These are phyloP conservation scores for Fraxinus quadrangulata DNA, from an alignment of 257 asterid species.

Conservation along the genomic window DNA sequence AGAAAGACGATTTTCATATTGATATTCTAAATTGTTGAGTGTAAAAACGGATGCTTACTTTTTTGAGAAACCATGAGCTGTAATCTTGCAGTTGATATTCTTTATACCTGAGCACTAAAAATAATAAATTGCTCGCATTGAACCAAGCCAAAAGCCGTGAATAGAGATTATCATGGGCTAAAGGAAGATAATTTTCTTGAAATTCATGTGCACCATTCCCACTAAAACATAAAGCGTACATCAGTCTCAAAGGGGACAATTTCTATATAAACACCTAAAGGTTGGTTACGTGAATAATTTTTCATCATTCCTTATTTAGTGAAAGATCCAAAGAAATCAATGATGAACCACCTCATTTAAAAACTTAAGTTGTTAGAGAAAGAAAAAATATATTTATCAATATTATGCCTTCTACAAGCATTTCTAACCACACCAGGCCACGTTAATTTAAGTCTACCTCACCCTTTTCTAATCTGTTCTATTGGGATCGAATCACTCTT, in stretches of 20 bases:
- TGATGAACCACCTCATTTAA: neutral
- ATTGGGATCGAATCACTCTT: neutral
- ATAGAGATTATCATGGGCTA: neutral
- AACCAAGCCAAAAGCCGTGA: neutral
- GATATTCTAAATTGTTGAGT: neutral
- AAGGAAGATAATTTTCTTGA: neutral
- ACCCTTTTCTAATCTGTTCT: neutral
- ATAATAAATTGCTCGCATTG: neutral
- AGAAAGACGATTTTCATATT: constrained; percentile 3
- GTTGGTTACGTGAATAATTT: neutral
- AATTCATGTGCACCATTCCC: neutral
- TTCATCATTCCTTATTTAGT: neutral
- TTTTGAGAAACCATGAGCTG: constrained; percentile 88
- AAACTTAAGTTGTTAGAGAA: neutral
- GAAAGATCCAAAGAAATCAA: neutral
- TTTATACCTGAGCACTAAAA: constrained; percentile 57
- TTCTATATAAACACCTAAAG: neutral
- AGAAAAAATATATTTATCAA: neutral
- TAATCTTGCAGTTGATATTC: constrained; percentile 94
- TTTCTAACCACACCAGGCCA: neutral
- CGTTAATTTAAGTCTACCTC: neutral
- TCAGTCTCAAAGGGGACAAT: neutral
- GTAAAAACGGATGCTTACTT: constrained; percentile 42
- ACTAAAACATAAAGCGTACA: neutral
- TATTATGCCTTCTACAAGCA: neutral